Evolutionary conservation across 2,329 filamentous ascomycete species (phyloP), one percentile per base, ranked within the genome.

Genomic region (Gaeumannomyces sp.): DNA sequence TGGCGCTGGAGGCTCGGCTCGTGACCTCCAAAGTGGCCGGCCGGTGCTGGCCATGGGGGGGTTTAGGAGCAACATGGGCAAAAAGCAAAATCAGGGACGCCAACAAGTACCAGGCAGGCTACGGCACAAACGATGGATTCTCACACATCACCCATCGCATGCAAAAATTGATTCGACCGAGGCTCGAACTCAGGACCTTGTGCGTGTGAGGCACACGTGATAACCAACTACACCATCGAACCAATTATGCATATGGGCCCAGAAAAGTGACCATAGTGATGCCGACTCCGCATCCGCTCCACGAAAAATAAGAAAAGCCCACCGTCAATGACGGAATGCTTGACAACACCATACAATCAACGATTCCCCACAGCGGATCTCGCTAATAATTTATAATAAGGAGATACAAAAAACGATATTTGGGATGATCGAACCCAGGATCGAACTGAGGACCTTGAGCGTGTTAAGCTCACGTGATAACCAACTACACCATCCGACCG

Each of bases 391-490:
- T 31, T 31, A n/a, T n/a, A n/a, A n/a, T n/a, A 4, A 31, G 31
- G 31, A 8, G 8, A 57, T 3, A 57, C 28, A 59, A 59, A 59
- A 27, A 59, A 59, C 13, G 25, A 59, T 19, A 29, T 59, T n/a
- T 22, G 57, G 29, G 14, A 59, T 59, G 57, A 59, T 59, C 57
- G 57, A 59, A 59, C 57, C 57, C 57, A 59, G 57, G 57, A 28
- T 59, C 57, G 57, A 59, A 59, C 57, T 59, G 57, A 31, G 57
- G 57, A 59, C 57, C 57, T 59, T 59, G 27, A 59, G 57, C 29
- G 57, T 59, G 57, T 59, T 59, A 59, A 31, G 29, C 57, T 59
- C 27, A 59, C 57, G 57, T 59, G 57, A 59, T 59, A 59, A 59
- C 57, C 57, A 16, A 31, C 57, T 59, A 59, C 57, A 59, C 57